A percentile compares a stretch with the other conserved stretches of the same genome.
Conservation (phyloP, 1,284 basidiomycete genomes). For the Trametes pubescens region DNA sequence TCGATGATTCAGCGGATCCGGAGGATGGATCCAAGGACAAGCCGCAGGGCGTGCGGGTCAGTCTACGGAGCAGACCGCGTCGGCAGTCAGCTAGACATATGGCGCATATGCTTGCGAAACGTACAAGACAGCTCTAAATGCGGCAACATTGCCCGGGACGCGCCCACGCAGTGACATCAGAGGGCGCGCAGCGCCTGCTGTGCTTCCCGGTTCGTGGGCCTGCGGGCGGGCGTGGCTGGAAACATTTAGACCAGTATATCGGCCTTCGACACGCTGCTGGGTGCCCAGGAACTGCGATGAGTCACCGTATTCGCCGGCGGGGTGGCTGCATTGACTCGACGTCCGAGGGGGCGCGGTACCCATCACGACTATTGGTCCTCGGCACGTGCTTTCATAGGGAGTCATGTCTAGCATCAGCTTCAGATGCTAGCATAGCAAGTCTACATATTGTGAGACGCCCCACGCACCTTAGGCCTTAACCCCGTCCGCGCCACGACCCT, state of each 20-base stretch:
- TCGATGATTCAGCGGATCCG: slow-evolving; percentile 36
- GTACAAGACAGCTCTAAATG: slow-evolving; percentile 26
- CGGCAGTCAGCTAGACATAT: slow-evolving; percentile 21
- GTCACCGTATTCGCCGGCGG: slow-evolving; percentile 24
- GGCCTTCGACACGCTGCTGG: slow-evolving; percentile 21
- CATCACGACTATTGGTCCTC: slow-evolving; percentile 25
- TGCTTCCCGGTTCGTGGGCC: slow-evolving; percentile 22
- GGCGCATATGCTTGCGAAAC: slow-evolving; percentile 23
- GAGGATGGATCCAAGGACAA: slow-evolving; percentile 30
- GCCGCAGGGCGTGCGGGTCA: slow-evolving; percentile 15
- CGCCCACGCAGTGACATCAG: slow-evolving; percentile 29
- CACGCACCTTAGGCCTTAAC: slow-evolving; percentile 29
- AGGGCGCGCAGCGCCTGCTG: slow-evolving; percentile 29
- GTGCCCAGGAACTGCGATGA: slow-evolving; percentile 25
- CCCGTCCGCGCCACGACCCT: slow-evolving; percentile 9
- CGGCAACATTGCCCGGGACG: slow-evolving; percentile 21
- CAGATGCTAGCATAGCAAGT: slow-evolving; percentile 21
- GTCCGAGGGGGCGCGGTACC: slow-evolving; percentile 21
- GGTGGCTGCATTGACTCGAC: slow-evolving; percentile 30
- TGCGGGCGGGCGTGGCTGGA: slow-evolving; percentile 15
- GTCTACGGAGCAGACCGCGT: slow-evolving; percentile 23
- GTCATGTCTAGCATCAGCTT: slow-evolving; percentile 30
- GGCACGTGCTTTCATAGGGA: slow-evolving; percentile 30
- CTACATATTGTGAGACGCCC: slow-evolving; percentile 5
- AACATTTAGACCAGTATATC: slow-evolving; percentile 32